Percentiles rank a stretch among this genome's conserved stretches.
These are phyloP conservation scores for Urostyla sp. DNA, from an alignment of 73 alveolate genomes.

Conservation along the genomic window DNA sequence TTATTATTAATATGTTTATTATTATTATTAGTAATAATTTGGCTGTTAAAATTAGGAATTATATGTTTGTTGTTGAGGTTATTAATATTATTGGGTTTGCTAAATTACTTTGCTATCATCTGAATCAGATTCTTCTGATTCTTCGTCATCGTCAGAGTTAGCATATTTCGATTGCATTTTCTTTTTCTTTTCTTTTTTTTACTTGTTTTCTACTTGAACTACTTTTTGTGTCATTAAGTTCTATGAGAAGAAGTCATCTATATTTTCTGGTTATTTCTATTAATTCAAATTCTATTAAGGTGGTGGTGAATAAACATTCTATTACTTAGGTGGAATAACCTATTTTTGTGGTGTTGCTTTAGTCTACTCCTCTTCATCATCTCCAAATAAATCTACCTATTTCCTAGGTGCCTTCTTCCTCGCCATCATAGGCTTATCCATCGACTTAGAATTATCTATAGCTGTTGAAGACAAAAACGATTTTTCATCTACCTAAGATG, in stretches of 20 bases:
- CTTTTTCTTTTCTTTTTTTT: conserved; percentile 1
- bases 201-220: not conserved
- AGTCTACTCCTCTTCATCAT: conserved; percentile 36
- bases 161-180: not conserved
- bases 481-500: not conserved
- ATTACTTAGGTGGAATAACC: conserved; percentile 8
- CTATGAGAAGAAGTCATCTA: not conserved
- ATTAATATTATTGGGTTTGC: too few relatives aligned
- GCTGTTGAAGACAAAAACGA: not conserved
- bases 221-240: not conserved
- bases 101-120: too few relatives aligned
- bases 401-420: conserved; percentile 44
- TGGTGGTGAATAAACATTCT: not conserved
- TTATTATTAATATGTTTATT: too few relatives aligned
- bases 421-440: conserved; percentile 20
- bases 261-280: not conserved
- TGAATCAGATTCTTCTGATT: not conserved
- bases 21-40: too few relatives aligned
- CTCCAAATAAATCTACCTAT: conserved; percentile 38
- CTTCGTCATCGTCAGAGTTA: not conserved
- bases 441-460: not conserved
- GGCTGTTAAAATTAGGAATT: too few relatives aligned
- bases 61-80: too few relatives aligned
- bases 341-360: conserved; percentile 1
- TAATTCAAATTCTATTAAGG: not conserved